Percentiles rank a stretch among this genome's conserved stretches.
Evolutionary conservation across 192 early-diverging fungal species (phyloP).

Genomic region (Podila verticillata): DNA sequence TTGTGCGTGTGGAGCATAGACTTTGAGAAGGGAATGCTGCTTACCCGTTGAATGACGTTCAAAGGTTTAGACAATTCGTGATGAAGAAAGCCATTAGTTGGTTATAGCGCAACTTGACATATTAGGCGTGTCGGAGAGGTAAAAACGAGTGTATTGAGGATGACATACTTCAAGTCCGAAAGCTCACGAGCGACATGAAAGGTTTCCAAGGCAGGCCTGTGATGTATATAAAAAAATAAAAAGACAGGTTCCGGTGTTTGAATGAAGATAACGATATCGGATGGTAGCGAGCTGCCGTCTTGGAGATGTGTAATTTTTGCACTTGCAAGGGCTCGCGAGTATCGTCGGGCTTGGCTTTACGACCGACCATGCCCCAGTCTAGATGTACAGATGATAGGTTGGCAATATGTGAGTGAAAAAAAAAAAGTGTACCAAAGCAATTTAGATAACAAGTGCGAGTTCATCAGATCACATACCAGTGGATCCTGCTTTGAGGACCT

Average conservation of each 20-base stretch:
- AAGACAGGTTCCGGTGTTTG: background rate
- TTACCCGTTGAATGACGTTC: too few relatives aligned
- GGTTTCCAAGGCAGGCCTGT: slow-evolving; percentile 45
- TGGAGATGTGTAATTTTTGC: too few relatives aligned
- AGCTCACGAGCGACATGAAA: slow-evolving; percentile 57
- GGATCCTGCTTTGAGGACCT: slow-evolving; percentile 44
- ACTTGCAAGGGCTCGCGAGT: slow-evolving; percentile 33
- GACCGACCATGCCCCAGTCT: slow-evolving; percentile 53
- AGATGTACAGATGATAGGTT: background rate
- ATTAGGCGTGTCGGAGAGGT: too few relatives aligned
- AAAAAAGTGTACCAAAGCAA: background rate
- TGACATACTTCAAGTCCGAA: slow-evolving; percentile 53
- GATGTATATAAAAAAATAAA: background rate
- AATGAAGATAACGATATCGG: background rate
- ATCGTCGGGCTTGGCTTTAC: slow-evolving; percentile 45
- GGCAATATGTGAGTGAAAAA: background rate
- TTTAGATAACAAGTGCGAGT: background rate
- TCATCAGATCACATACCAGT: slow-evolving; percentile 16
- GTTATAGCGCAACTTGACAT: too few relatives aligned
- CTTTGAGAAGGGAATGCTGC: too few relatives aligned
- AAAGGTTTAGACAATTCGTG: too few relatives aligned
- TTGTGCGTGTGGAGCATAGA: too few relatives aligned
- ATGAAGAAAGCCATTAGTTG: too few relatives aligned
- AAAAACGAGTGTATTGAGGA: background rate
- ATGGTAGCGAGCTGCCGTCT: too few relatives aligned